Evolutionary conservation across 352 stramenopile species (phyloP).

Genomic region (Phytophthora fragariaefolia): DNA sequence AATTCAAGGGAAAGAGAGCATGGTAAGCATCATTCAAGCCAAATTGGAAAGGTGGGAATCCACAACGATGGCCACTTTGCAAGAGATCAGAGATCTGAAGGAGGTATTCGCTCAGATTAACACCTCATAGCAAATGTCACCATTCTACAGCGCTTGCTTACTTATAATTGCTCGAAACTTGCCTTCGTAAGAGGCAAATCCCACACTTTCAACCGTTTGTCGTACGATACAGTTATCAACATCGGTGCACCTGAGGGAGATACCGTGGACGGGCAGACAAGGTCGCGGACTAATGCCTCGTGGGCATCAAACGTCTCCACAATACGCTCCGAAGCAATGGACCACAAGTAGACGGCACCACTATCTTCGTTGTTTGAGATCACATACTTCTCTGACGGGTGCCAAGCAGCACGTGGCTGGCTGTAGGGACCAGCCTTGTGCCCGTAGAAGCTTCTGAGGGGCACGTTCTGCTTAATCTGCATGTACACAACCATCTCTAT

Average conservation of each 20-base stretch:
- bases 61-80: slow-evolving; percentile 63
- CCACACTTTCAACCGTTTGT: slow-evolving; percentile 83
- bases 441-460: slow-evolving; percentile 81
- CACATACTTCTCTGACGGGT: slow-evolving; percentile 85
- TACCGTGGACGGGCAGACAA: slow-evolving; percentile 27
- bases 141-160: slow-evolving; percentile 19
- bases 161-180: slow-evolving; percentile 16
- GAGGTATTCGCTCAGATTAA: slow-evolving; percentile 60
- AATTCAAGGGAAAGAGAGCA: slow-evolving; percentile 43
- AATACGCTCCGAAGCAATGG: slow-evolving; percentile 77
- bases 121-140: slow-evolving; percentile 15
- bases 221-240: slow-evolving; percentile 81
- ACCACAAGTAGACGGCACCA: slow-evolving; percentile 72
- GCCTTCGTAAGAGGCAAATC: slow-evolving; percentile 28
- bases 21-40: slow-evolving; percentile 56
- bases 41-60: slow-evolving; percentile 74
- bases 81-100: slow-evolving; percentile 81
- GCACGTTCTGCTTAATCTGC: slow-evolving; percentile 69
- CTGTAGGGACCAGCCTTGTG: slow-evolving; percentile 87
- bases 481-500: background rate
- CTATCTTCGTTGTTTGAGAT: slow-evolving; percentile 85
- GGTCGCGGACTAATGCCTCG: slow-evolving; percentile 72
- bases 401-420: slow-evolving; percentile 74
- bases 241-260: slow-evolving; percentile 25
- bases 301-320: slow-evolving; percentile 74